Evolutionary conservation across 2,329 filamentous ascomycete species (phyloP).

Genomic region (Orbilia javanica): DNA sequence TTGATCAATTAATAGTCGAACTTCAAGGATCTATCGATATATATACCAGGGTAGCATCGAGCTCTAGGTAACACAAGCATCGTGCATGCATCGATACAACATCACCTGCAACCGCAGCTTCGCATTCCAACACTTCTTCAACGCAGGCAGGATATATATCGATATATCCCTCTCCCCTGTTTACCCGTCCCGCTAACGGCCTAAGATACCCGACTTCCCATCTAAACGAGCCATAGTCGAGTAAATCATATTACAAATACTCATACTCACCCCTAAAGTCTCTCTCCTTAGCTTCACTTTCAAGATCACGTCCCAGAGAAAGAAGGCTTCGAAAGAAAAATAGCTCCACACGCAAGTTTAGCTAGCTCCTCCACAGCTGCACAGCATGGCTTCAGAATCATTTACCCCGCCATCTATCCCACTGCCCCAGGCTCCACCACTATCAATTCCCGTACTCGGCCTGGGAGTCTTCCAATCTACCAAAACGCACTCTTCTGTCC

Average conservation of each 20-base stretch:
- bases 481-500: conserved; percentile 43
- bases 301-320: background rate
- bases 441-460: conserved; percentile 40
- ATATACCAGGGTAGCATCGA: too few species aligned
- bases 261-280: background rate
- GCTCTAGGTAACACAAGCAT: conserved; percentile 1
- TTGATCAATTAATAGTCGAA: too few species aligned
- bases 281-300: background rate
- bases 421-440: conserved; percentile 11
- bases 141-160: too few species aligned
- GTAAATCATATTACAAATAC: conserved; percentile 4
- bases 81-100: background rate
- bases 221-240: background rate
- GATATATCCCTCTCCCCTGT: background rate
- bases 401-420: conserved; percentile 10
- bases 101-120: background rate
- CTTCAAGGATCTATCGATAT: too few species aligned
- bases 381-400: conserved; percentile 31
- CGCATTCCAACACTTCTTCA: background rate
- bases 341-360: too few species aligned
- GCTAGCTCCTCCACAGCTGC: background rate
- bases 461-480: conserved; percentile 54
- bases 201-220: background rate
- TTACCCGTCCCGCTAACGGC: conserved; percentile 6
- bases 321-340: too few species aligned